Evolutionary conservation across 768 basidiomycete genomes (phyloP), one percentile per base, ranked within the genome.

Genomic region (Mycena polygramma): DNA sequence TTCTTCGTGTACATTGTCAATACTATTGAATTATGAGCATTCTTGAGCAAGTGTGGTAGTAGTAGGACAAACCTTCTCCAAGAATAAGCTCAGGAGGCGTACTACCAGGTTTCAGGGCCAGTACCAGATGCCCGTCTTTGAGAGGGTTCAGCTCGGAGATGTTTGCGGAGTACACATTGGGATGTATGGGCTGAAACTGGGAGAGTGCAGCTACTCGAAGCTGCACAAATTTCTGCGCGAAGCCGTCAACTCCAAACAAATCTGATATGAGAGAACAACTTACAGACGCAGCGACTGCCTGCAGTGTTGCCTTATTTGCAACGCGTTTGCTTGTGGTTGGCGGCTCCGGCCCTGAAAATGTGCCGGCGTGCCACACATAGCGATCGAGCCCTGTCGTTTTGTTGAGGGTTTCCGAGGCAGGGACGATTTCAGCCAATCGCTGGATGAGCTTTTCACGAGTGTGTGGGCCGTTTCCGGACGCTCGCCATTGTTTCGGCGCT

Each of bases 1-100:
- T 60, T 64, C 45, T 74, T 66, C 4, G 75, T 52, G 37, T 75
- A 74, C 61, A 73, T 72, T 0, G 74, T 75, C 11, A 73, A 53
- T 0, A 75, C 74, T 73, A 55, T 20, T 13, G 5, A 24, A 37
- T 37, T 17, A 24, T 24, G 55, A 22, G n/a, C 7, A 4, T 45
- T 45, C 24, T 41, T 5, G 22, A 20, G 10, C 10, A 24, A 36
- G 15, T 37, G 22, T 15, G 13, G 14, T 2, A 22, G 45, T 37
- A 54, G 8, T 14, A 49, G n/a, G n/a, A n/a, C 48, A 6, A 1
- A 52, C 62, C 63, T 41, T 68, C 41, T 19, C 24, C 45, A 19
- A 48, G 2, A 41, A 46, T 7, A 35, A 60, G 10, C 22, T 60
- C 46, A 46, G 17, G 1, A 13, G 22, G 22, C 2, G 13, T 11